Base-by-base conservation (phyloP, 306 rosid species). In the Quercus berberidifolia region DNA sequence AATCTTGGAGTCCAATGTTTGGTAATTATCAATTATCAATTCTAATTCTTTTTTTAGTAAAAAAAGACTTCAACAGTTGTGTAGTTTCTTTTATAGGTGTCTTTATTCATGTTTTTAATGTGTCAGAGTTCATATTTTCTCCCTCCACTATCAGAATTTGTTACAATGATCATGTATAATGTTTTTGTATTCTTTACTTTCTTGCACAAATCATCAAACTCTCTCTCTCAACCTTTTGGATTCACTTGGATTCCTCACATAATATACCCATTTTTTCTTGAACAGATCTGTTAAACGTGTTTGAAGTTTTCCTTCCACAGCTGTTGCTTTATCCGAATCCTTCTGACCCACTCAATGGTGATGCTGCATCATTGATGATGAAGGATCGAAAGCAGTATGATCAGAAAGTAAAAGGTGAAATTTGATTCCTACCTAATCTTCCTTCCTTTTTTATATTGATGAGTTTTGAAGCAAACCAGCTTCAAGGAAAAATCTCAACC, bases 1-100 rank as follows among this genome's bases (percentile, higher is more conserved):
- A 96, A 79, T 87, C 98, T 54, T 96, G 99, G 99, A 96, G 99
- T 87, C 99, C 99, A 85, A 93, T 91, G 98, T 96, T 96, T 14
- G 98, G 99, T 96, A 96, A 79, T 74, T 77, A 51, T 76, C 81
- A 15, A 68, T 78, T 72, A 14, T 35, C 55, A 57, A 63, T 41
- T 78, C 65, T 82, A 38, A 38, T 19, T 41, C 43, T 35, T 43
- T 20, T 20, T 82, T 67, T 71, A 38, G n/a, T 78, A 58, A 73
- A 74, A 21, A 58, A 73, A 74, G 19, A 55, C 76, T 80, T 62
- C 38, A 74, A 80, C 41, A 63, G 51, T 73, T 74, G 9, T 63
- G 64, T 49, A 23, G 55, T 23, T 72, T 74, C 30, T 63, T 85
- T 57, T 68, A 13, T 31, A 62, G 30, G 33, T 74, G 55, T 43